Conservation (phyloP, 371 early-diverging fungal genomes). For the Mortierella sp. region DNA sequence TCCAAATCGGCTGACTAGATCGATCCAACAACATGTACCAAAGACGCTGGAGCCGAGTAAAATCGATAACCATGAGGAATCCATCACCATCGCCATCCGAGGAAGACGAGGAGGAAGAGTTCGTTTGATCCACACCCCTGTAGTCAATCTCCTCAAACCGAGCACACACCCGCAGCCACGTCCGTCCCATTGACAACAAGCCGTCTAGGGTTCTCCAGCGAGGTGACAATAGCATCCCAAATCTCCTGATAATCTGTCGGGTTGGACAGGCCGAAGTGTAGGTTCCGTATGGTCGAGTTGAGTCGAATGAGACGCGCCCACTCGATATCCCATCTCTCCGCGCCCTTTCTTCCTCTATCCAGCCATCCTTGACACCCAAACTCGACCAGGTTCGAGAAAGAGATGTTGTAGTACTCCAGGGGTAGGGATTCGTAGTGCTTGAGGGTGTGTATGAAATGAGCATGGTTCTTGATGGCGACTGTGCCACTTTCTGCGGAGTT, state of each 20-base stretch:
- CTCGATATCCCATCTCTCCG: neutral
- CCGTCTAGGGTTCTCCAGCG: neutral
- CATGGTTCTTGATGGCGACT: neutral
- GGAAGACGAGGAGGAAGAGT: too few relatives aligned
- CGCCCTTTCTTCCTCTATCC: too few relatives aligned
- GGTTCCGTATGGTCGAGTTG: neutral
- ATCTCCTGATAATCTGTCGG: too few relatives aligned
- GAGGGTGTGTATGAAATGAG: neutral
- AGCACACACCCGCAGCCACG: neutral
- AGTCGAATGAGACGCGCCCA: neutral
- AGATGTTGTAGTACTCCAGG: neutral
- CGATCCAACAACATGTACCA: neutral
- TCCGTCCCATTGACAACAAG: neutral
- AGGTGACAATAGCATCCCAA: neutral
- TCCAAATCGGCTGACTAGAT: too few relatives aligned
- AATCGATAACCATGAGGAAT: neutral
- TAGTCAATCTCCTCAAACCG: neutral
- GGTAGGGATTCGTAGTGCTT: neutral
- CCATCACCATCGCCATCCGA: too few relatives aligned
- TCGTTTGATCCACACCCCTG: neutral
- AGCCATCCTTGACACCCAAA: neutral
- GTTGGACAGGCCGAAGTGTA: too few relatives aligned
- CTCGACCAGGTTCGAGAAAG: neutral
- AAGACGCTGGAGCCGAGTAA: neutral
- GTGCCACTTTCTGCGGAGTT: neutral